These are phyloP conservation scores for sorghum (Sorghum bicolor) DNA, from an alignment of 176 grass and related monocot species.

Conservation along the genomic window DNA sequence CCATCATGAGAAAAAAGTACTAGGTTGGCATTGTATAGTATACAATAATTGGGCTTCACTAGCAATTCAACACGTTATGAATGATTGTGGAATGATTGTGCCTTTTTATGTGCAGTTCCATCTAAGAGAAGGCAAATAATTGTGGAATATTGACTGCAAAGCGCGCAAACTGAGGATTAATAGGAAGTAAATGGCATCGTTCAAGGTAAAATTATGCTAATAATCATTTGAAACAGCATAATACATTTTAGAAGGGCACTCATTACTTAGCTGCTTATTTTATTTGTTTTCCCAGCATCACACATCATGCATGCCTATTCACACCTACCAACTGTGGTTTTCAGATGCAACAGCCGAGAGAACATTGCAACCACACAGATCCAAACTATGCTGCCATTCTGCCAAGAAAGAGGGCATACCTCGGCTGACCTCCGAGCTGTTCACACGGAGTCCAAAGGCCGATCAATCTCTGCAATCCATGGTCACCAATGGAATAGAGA, in stretches of 20 bases:
- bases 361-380: neutral
- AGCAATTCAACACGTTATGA: neutral
- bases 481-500: neutral
- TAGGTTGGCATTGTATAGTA: neutral
- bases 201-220: neutral
- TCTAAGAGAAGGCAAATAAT: neutral
- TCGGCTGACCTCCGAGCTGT: neutral
- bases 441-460: neutral
- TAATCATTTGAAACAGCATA: neutral
- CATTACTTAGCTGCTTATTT: neutral
- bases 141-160: neutral
- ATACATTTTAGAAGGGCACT: neutral
- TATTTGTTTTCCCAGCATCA: neutral
- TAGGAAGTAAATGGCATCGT: neutral
- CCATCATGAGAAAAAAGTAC: neutral
- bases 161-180: neutral
- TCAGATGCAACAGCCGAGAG: neutral
- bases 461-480: conserved; percentile 15
- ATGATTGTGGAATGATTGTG: neutral
- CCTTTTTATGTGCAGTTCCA: neutral
- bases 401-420: neutral
- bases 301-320: neutral
- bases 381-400: neutral
- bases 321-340: neutral
- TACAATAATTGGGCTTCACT: neutral